These are phyloP conservation scores for Entonaema liquescens DNA, from an alignment of 495 filamentous ascomycete species.

Conservation along the genomic window DNA sequence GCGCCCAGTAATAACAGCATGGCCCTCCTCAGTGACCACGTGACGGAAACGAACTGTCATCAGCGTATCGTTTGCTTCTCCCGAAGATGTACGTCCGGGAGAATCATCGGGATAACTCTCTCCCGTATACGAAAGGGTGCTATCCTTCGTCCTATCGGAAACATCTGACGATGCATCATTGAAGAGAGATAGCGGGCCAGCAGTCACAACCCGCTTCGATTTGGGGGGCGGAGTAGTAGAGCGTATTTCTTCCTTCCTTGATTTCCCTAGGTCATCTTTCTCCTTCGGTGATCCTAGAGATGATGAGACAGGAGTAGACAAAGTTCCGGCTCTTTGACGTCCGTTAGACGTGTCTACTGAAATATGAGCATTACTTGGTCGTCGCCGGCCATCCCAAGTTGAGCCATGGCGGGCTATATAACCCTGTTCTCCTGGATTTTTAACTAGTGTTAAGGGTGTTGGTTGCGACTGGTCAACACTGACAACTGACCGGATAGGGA, in stretches of 20 bases:
- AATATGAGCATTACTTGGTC: constrained; percentile 20
- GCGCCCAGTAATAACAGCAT: constrained; percentile 85
- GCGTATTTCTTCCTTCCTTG: constrained; percentile 36
- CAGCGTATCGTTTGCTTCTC: constrained; percentile 47
- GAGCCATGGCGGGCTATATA: constrained; percentile 34
- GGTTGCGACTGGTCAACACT: constrained; percentile 68
- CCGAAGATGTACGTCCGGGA: constrained; percentile 28
- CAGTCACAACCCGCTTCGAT: constrained; percentile 34
- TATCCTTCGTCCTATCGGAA: constrained; percentile 29
- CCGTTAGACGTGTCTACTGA: constrained; percentile 16
- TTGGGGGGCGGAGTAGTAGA: constrained; percentile 44
- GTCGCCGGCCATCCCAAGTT: constrained; percentile 41
- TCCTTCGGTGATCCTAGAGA: constrained; percentile 9
- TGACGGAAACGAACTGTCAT: constrained; percentile 83
- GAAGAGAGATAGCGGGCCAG: constrained; percentile 41
- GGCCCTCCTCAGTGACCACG: constrained; percentile 78
- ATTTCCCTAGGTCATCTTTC: background rate
- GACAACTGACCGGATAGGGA: constrained; percentile 83
- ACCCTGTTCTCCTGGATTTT: constrained; percentile 49
- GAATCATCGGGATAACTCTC: constrained; percentile 29
- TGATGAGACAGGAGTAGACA: constrained; percentile 13
- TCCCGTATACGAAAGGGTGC: background rate
- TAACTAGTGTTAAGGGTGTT: constrained; percentile 36
- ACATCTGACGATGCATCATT: constrained; percentile 50
- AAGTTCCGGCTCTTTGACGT: constrained; percentile 5